These are phyloP conservation scores for Schizonepeta tenuifolia DNA, from an alignment of 257 asterid genomes.

Conservation along the genomic window DNA sequence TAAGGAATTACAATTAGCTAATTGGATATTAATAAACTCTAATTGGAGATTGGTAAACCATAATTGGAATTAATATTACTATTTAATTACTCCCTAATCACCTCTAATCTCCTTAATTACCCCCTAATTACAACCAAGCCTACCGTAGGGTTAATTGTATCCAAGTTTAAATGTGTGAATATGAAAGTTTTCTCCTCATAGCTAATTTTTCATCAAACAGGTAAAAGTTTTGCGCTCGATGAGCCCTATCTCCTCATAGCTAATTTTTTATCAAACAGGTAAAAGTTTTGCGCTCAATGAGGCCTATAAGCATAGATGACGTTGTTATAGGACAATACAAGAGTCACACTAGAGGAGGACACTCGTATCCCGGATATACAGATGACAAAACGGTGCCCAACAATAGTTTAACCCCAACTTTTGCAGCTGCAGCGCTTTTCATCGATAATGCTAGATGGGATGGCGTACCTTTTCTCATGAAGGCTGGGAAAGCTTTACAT, in stretches of 20 bases:
- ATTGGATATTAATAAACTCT: no score
- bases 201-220: constrained; percentile 46
- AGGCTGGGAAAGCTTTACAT: constrained; percentile 97
- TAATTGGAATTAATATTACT: no score
- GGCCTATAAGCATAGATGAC: constrained; percentile 65
- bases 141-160: no score
- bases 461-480: constrained; percentile 97
- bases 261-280: constrained; percentile 56
- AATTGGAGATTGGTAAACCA: no score
- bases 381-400: constrained; percentile 94
- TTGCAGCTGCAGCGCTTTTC: constrained; percentile 98
- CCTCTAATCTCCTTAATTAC: no score
- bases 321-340: constrained; percentile 90
- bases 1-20: no score
- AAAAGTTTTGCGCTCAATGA: constrained; percentile 93
- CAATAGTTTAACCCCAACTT: constrained; percentile 89
- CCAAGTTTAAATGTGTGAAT: background rate
- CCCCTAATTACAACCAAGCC: no score
- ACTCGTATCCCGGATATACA: constrained; percentile 73
- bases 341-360: constrained; percentile 72
- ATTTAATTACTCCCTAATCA: no score
- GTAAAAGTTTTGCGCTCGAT: constrained; percentile 95
- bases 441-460: constrained; percentile 96
- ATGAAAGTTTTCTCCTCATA: background rate
- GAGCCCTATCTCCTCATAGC: background rate